Evolutionary conservation across 1,284 basidiomycete genomes (phyloP).

Genomic region (Pyrrhoderma lamaoense): DNA sequence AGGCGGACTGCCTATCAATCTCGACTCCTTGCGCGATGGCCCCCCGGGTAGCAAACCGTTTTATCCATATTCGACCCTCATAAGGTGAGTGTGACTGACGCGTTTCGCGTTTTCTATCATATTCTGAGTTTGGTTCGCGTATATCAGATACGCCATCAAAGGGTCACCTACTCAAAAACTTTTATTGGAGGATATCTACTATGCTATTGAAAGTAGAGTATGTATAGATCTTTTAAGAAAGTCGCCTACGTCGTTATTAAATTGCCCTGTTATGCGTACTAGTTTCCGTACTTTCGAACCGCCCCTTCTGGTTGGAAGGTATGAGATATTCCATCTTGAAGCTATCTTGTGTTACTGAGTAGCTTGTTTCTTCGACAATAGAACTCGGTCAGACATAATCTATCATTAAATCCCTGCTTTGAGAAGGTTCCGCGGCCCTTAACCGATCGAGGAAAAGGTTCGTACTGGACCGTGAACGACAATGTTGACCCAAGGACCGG

Average conservation of each 20-base stretch:
- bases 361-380: too few species aligned
- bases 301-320: conserved; percentile 84
- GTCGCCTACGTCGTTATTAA: background rate
- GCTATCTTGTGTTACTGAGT: too few species aligned
- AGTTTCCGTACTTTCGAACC: conserved; percentile 80
- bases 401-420: conserved; percentile 90
- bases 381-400: conserved; percentile 93
- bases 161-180: conserved; percentile 78
- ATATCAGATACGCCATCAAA: conserved; percentile 71
- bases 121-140: background rate
- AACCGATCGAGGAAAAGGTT: conserved; percentile 81
- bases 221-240: conserved; percentile 25
- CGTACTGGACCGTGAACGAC: conserved; percentile 84
- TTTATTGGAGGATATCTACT: conserved; percentile 78
- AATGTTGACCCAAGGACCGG: conserved; percentile 80
- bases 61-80: conserved; percentile 80
- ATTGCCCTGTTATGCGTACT: conserved; percentile 12
- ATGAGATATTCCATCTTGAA: conserved; percentile 1
- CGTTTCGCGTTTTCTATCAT: conserved; percentile 14
- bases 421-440: conserved; percentile 85
- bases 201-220: conserved; percentile 78
- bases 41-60: conserved; percentile 80
- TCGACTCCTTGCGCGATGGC: conserved; percentile 74
- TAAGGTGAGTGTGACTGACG: conserved; percentile 48
- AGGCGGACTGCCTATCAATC: conserved; percentile 73